These are phyloP conservation scores for Fusarium sp. DNA, from an alignment of 2,329 filamentous ascomycete genomes.

Conservation along the genomic window DNA sequence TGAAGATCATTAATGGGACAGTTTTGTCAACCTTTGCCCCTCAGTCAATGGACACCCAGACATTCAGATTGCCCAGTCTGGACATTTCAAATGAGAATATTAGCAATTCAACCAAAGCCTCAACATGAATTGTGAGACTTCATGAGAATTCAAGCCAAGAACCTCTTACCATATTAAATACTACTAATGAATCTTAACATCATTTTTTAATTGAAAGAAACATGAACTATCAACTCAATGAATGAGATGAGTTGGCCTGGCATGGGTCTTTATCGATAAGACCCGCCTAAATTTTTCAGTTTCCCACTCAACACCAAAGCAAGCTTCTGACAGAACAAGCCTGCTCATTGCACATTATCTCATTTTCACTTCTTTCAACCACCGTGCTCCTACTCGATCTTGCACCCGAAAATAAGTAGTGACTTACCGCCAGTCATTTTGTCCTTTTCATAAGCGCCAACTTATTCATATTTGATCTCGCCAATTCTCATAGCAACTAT, in stretches of 20 bases:
- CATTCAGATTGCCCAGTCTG: background rate
- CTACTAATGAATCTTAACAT: background rate
- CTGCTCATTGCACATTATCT: conserved; percentile 9
- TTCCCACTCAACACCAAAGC: conserved; percentile 40
- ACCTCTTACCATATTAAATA: accelerated
- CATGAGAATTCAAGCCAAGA: background rate
- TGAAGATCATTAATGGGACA: background rate
- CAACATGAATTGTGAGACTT: background rate
- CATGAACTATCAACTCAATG: background rate
- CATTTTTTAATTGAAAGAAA: background rate
- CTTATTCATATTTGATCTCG: background rate
- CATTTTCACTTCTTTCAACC: conserved; percentile 6
- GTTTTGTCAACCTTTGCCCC: conserved; percentile 19
- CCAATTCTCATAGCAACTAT: conserved; percentile 8
- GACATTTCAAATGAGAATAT: background rate
- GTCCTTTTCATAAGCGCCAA: background rate
- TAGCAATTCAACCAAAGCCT: background rate
- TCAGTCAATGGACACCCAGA: background rate
- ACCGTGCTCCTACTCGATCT: background rate
- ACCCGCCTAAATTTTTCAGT: conserved; percentile 47
- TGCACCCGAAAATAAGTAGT: background rate
- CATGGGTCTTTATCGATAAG: conserved; percentile 49
- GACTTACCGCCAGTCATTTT: background rate
- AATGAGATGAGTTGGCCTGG: background rate
- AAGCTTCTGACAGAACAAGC: conserved; percentile 35